Evolutionary conservation across 805 yeast species (phyloP).

Genomic region (Myxozyma geophila): DNA sequence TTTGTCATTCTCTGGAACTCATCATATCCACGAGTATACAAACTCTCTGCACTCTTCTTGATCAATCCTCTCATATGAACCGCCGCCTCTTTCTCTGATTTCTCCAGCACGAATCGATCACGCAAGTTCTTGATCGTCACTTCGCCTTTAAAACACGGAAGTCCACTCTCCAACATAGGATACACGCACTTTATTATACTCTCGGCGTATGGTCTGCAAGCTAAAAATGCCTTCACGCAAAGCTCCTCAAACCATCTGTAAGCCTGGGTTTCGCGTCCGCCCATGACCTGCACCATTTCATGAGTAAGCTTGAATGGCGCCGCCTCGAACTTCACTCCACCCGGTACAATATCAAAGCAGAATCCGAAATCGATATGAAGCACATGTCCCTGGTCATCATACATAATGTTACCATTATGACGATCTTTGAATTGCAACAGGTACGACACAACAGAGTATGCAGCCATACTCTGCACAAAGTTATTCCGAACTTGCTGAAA

Average conservation of each 20-base stretch:
- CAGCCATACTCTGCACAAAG: constrained; percentile 89
- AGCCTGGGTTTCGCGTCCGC: constrained; percentile 89
- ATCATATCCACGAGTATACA: constrained; percentile 92
- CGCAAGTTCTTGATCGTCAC: constrained; percentile 81
- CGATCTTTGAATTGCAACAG: constrained; percentile 92
- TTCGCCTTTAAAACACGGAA: constrained; percentile 32
- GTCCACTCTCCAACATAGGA: constrained; percentile 93
- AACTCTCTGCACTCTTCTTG: constrained; percentile 79
- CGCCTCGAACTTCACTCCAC: constrained; percentile 97
- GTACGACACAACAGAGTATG: constrained; percentile 89
- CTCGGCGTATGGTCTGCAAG: constrained; percentile 86
- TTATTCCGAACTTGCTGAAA: constrained; percentile 91
- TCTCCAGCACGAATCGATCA: constrained; percentile 77
- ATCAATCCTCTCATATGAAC: constrained; percentile 73
- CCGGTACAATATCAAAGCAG: constrained; percentile 98
- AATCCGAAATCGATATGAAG: constrained; percentile 98
- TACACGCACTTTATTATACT: constrained; percentile 79
- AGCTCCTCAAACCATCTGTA: constrained; percentile 93
- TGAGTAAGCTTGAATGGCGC: constrained; percentile 96
- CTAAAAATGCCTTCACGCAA: constrained; percentile 88
- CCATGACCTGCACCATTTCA: constrained; percentile 95
- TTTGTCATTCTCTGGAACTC: constrained; percentile 96
- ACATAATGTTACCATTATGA: constrained; percentile 96
- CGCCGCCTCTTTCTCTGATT: constrained; percentile 85
- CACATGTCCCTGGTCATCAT: constrained; percentile 93